Evolutionary conservation across 2,329 filamentous ascomycete genomes (phyloP).

Genomic region (Xylaria sp.): DNA sequence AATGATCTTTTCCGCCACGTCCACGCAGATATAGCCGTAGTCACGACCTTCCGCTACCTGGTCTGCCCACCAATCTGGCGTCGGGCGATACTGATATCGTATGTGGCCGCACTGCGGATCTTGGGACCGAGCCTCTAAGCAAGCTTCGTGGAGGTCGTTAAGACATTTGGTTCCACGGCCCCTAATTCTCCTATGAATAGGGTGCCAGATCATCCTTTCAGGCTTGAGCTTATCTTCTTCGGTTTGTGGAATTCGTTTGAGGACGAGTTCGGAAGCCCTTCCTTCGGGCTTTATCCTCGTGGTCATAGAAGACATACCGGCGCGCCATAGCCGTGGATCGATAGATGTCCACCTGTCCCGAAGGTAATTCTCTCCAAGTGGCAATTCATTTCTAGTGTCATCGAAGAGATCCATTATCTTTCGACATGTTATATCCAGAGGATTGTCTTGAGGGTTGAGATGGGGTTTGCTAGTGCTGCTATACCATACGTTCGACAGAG

Average conservation of each 20-base stretch:
- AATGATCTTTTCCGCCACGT: slow-evolving; percentile 54
- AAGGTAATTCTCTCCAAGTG: slow-evolving; percentile 49
- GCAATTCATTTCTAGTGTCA: slow-evolving; percentile 52
- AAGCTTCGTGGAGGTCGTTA: slow-evolving; percentile 58
- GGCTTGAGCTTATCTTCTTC: slow-evolving; percentile 43
- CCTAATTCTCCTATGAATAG: slow-evolving; percentile 51
- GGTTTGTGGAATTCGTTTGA: slow-evolving; percentile 38
- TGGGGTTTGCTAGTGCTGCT: slow-evolving; percentile 47
- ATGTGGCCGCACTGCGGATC: slow-evolving; percentile 44
- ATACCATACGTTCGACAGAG: slow-evolving; percentile 59
- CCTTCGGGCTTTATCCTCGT: slow-evolving; percentile 2
- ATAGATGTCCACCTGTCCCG: slow-evolving; percentile 52
- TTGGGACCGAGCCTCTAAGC: slow-evolving; percentile 41
- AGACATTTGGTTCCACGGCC: slow-evolving; percentile 49
- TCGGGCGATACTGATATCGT: slow-evolving; percentile 58
- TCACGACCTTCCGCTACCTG: slow-evolving; percentile 59
- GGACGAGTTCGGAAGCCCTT: slow-evolving; percentile 17
- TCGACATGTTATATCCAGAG: slow-evolving; percentile 56
- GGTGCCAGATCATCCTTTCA: slow-evolving; percentile 58
- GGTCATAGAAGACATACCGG: slow-evolving; percentile 27
- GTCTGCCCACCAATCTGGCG: slow-evolving; percentile 62
- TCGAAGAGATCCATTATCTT: slow-evolving; percentile 51
- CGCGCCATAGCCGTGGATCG: slow-evolving; percentile 35
- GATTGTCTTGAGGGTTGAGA: slow-evolving; percentile 47
- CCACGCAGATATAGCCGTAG: slow-evolving; percentile 61